Base-by-base conservation (phyloP, 225 moss, liverwort and hornwort species). In the Thuidium tamariscinum region DNA sequence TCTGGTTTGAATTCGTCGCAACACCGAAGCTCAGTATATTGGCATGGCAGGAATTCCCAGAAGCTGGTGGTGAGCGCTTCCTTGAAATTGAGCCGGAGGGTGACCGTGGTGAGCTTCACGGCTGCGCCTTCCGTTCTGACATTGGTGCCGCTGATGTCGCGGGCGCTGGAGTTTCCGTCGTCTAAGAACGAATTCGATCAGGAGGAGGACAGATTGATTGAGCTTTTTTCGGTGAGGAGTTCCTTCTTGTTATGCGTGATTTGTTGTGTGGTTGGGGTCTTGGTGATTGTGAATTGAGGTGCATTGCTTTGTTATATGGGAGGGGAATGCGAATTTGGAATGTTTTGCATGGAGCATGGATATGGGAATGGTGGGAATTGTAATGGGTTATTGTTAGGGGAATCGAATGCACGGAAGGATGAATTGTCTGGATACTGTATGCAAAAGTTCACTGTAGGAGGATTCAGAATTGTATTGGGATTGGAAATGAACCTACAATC, bases 131-230 rank as follows among this genome's bases (percentile, higher is more conserved):
- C 68, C 20, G 63, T 88, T 55, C 85, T 85, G n/a, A 32, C 84
- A 27, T 73, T 61, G 51, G 65, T 17, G 68, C 84, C 89, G 46
- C 70, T 77, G 13, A 2, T 34, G 41, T 71, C 88, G 27, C 86
- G 66, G 26, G 88, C 90, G 22, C 77, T 91, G 76, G 69, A 93
- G 86, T 54, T 94, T 76, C 90, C 88, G 75, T 68, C 55, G 23
- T 52, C 5, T 8, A 89, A 87, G 85, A 89, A 90, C 41, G 94
- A 93, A 80, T 92, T 91, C 26, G 93, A 94, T 81, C 84, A 88
- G 77, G 93, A 94, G 80, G 94, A 94, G 76, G 91, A 91, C 32
- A 86, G 86, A 67, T 87, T 92, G 70, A 86, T 94, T 56, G 71
- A 88, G 41, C 89, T 94, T 7, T 94, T 94, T 72, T 82, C 89